phyloP scores from a whole-genome alignment of 148 eudicot species.

The Rhododendron vialii region DNA sequence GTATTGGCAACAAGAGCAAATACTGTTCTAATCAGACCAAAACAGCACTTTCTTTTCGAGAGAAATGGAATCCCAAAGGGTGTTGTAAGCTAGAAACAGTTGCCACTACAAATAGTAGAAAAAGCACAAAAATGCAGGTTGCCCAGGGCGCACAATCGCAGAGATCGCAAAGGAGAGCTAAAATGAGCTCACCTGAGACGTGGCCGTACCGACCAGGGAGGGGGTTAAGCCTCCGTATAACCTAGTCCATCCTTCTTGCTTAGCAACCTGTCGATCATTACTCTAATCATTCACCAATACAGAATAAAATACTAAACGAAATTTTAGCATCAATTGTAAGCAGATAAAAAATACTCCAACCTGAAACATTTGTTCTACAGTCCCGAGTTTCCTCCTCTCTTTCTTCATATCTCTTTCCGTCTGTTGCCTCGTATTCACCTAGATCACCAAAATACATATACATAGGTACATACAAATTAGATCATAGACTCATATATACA shows the following conservation, averaged over 20 bases:
- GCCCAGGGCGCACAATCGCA: constrained; percentile 10
- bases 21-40: neutral
- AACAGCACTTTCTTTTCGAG: neutral
- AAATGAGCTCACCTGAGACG: constrained; percentile 72
- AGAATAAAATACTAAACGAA: neutral
- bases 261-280: constrained; percentile 63
- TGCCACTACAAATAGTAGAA: neutral
- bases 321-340: neutral
- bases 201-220: constrained; percentile 89
- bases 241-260: constrained; percentile 86
- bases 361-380: constrained; percentile 70
- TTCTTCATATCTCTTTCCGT: constrained; percentile 76
- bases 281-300: neutral
- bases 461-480: neutral
- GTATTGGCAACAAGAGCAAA: neutral
- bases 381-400: constrained; percentile 50
- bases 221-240: constrained; percentile 83
- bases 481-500: neutral
- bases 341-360: constrained; percentile 21
- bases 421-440: constrained; percentile 96
- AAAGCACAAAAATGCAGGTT: neutral
- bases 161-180: neutral
- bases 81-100: neutral
- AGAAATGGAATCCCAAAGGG: neutral
- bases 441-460: constrained; percentile 7